A percentile compares a stretch with the other conserved stretches of the same genome.
Conservation (phyloP, 1,139 yeast genomes). For the Petasospora fabianii region DNA sequence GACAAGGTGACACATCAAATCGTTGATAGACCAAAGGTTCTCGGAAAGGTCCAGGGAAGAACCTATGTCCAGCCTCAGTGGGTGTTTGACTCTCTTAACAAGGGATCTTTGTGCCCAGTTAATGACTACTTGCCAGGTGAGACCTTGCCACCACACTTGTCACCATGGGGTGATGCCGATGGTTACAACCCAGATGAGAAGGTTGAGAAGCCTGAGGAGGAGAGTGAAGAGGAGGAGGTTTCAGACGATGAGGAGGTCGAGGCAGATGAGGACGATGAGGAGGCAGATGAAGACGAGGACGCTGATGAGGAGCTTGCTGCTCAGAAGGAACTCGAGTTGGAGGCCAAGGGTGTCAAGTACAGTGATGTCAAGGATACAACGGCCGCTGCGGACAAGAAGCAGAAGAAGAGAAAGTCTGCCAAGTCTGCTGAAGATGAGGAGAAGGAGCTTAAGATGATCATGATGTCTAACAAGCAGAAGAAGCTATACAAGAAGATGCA, state of each 20-base stretch:
- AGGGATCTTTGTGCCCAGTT: constrained; percentile 69
- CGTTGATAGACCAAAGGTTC: constrained; percentile 83
- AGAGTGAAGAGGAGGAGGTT: constrained; percentile 13
- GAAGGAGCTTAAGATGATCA: constrained; percentile 83
- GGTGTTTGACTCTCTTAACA: constrained; percentile 90
- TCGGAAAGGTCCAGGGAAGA: constrained; percentile 80
- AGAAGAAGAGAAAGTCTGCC: constrained; percentile 29
- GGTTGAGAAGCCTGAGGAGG: constrained; percentile 29
- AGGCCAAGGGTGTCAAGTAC: constrained; percentile 80
- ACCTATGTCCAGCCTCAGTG: constrained; percentile 97
- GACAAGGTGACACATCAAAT: constrained; percentile 85
- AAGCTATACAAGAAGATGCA: constrained; percentile 94
- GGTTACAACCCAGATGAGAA: constrained; percentile 67
- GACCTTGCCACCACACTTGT: constrained; percentile 78
- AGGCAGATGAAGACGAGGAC: constrained; percentile 32
- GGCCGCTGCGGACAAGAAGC: constrained; percentile 29
- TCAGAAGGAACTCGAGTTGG: constrained; percentile 70
- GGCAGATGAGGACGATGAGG: constrained; percentile 31
- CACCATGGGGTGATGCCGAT: constrained; percentile 98
- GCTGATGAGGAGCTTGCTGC: constrained; percentile 19
- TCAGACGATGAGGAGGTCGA: constrained; percentile 17
- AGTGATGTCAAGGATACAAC: constrained; percentile 52
- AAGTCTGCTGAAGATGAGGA: constrained; percentile 63
- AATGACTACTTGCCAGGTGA: constrained; percentile 91
- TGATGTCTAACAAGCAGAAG: constrained; percentile 97